Evolutionary conservation across 2,329 filamentous ascomycete species (phyloP).

Genomic region (Simplicillium aogashimaense): DNA sequence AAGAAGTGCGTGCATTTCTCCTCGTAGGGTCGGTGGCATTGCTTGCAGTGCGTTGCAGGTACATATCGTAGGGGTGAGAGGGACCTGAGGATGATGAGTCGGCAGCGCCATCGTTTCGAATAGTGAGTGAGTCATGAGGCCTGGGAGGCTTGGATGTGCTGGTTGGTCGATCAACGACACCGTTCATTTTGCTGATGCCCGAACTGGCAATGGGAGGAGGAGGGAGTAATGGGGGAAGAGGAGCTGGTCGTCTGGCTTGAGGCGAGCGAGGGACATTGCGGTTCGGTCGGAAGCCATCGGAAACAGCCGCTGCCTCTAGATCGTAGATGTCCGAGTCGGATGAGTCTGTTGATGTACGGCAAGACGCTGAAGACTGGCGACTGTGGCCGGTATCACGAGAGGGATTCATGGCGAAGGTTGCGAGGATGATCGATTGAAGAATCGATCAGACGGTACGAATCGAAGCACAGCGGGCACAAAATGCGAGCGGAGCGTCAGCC

Average conservation of each 20-base stretch:
- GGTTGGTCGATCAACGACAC: conserved; percentile 27
- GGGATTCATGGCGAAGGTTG: conserved; percentile 2
- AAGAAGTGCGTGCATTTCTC: conserved; percentile 24
- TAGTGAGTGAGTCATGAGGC: conserved; percentile 37
- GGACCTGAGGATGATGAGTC: conserved; percentile 10
- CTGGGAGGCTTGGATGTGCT: conserved; percentile 46
- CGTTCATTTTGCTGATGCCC: too few species aligned
- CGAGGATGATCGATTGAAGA: neutral
- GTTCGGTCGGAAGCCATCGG: conserved; percentile 39
- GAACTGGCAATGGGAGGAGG: conserved; percentile 8
- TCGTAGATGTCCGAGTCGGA: conserved; percentile 37
- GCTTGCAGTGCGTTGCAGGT: conserved; percentile 4
- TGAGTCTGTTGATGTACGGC: conserved; percentile 2
- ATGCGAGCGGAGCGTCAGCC: neutral
- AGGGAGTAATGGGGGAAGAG: conserved; percentile 5
- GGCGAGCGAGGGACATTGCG: neutral
- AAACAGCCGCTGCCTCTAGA: conserved; percentile 38
- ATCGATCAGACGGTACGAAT: neutral
- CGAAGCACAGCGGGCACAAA: neutral
- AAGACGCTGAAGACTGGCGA: conserved; percentile 2
- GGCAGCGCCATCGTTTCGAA: conserved; percentile 40
- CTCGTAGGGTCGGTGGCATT: conserved; percentile 6
- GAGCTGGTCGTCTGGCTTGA: conserved; percentile 2
- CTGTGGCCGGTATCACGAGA: conserved; percentile 4
- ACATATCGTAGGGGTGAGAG: neutral